These are phyloP conservation scores for Silybum marianum DNA, from an alignment of 129 eudicot species.

Conservation along the genomic window DNA sequence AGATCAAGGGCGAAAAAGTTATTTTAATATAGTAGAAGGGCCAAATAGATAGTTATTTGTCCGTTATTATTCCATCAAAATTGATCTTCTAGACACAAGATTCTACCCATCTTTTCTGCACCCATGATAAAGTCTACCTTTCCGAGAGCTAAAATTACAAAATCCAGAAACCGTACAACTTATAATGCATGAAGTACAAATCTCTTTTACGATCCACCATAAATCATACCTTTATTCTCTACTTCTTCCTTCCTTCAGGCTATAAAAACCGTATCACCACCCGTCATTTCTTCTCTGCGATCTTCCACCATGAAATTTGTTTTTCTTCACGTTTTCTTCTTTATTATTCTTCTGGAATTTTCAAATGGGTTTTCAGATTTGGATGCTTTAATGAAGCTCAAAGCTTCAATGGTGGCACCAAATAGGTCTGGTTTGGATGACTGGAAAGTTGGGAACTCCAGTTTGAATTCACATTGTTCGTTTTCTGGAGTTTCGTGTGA, in stretches of 20 bases:
- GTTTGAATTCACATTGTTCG: slow-evolving; percentile 52
- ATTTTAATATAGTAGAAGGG: neutral
- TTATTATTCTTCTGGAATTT: neutral
- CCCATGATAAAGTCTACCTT: neutral
- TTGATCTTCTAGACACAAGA: slow-evolving; percentile 15
- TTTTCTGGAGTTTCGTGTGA: slow-evolving; percentile 83
- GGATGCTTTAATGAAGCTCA: slow-evolving; percentile 59
- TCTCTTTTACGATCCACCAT: slow-evolving; percentile 12
- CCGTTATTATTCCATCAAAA: neutral
- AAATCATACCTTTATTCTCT: neutral
- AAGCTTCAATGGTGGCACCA: slow-evolving; percentile 56
- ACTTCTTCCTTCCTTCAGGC: neutral
- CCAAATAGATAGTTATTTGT: neutral
- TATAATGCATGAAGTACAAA: slow-evolving; percentile 11
- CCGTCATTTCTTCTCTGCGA: slow-evolving; percentile 23
- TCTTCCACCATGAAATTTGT: slow-evolving; percentile 26
- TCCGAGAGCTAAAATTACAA: neutral
- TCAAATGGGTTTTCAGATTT: slow-evolving; percentile 53
- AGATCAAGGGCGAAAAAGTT: neutral
- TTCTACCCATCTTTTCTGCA: slow-evolving; percentile 9
- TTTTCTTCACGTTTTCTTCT: slow-evolving; percentile 16
- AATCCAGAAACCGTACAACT: slow-evolving; percentile 10
- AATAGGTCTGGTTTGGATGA: slow-evolving; percentile 50
- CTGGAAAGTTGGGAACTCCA: slow-evolving; percentile 42
- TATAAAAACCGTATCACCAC: slow-evolving; percentile 22